Base-by-base conservation (phyloP, 177 flowering plant genomes). In the Vitis hybrid region DNA sequence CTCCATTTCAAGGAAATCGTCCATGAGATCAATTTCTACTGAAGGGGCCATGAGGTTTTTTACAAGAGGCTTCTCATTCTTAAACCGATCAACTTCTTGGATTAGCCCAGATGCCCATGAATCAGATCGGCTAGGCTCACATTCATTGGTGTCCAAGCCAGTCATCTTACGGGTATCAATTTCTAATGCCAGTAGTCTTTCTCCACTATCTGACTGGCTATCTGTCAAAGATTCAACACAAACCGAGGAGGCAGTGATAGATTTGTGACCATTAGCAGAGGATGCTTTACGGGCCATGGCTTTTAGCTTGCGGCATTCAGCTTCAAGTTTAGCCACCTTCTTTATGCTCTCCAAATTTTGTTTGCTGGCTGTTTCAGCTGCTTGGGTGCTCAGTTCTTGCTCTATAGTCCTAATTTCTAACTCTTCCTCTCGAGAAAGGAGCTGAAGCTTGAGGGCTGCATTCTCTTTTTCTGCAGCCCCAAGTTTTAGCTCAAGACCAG, bases 1-100 rank as follows among this genome's bases (percentile, higher is more conserved):
- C 76, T 85, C 89, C 89, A 85, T 82, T 71, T 85, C 86, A 8
- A 83, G 82, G 71, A 85, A 85, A 80, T 85, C 89, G 74, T 85
- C 85, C 87, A 84, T 78, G 28, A 83, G 79, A 61, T 73, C 62
- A 28, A 75, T 79, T 22, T 80, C 81, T 33, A 59, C 56, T 2
- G 79, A 65, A 57, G 77, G 61, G 49, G 56, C 28, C 65, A 71
- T 70, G 24, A 31, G 33, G 62, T 64, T 78, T 51, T 69, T 73
- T 60, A 49, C 72, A 55, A 62, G 60, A 60, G 65, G 2, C 59
- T 78, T 72, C 15, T 67, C 78, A 13, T 69, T 67, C 56, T 68
- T 76, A 58, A 71, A 76, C 9, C 69, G 78, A 70, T 70, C 76
- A 52, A 72, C 71, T 71, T 81, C 83, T 1, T 76, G 53, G 9